phyloP scores from a whole-genome alignment of 768 basidiomycete species.

The Neoboletus magnificus region DNA sequence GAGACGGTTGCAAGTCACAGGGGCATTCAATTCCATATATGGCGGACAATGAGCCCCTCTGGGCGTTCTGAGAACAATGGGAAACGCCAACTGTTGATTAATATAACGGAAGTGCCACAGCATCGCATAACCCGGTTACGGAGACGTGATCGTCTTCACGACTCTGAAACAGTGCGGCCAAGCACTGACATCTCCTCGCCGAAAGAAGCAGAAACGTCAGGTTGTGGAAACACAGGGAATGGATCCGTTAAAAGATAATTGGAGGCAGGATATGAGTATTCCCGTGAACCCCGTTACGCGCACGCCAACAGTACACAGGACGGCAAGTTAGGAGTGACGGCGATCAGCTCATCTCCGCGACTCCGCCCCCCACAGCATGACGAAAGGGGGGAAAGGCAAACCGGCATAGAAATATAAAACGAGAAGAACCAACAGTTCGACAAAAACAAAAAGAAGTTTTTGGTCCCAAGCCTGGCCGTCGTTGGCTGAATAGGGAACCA shows the following conservation, averaged over 20 bases:
- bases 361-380: constrained; percentile 13
- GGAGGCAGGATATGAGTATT: constrained; percentile 3
- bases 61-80: constrained; percentile 11
- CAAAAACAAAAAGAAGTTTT: not conserved
- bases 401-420: not conserved
- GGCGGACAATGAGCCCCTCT: constrained; percentile 20
- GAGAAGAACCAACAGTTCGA: not conserved
- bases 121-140: constrained; percentile 11
- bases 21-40: constrained; percentile 11
- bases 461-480: not conserved
- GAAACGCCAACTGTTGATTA: constrained; percentile 1
- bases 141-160: constrained; percentile 9
- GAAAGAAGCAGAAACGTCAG: not conserved
- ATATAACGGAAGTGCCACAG: constrained; percentile 4
- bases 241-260: constrained; percentile 4
- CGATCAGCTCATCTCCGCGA: constrained; percentile 29
- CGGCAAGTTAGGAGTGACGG: constrained; percentile 23
- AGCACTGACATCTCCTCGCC: not conserved
- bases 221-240: not conserved
- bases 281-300: constrained; percentile 12
- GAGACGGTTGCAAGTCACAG: not conserved
- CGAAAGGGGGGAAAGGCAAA: constrained; percentile 10
- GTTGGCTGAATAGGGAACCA: constrained; percentile 9
- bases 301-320: constrained; percentile 14
- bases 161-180: not conserved